phyloP scores from a whole-genome alignment of 73 alveolate genomes.

The Diophrys appendiculata region DNA sequence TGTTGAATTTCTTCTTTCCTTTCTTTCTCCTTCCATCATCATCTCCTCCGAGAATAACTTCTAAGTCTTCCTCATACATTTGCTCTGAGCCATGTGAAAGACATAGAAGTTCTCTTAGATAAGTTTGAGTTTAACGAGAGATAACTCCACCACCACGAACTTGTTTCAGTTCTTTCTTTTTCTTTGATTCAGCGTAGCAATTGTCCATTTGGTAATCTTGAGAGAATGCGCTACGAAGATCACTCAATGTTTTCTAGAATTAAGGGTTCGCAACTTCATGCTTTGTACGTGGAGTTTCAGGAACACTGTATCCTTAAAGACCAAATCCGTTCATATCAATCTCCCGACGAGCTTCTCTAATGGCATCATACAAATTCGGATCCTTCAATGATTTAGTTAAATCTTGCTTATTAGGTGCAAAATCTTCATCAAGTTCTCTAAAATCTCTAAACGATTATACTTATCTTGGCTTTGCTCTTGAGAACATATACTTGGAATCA shows the following conservation, averaged over 20 bases:
- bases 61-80: neutral
- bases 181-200: neutral
- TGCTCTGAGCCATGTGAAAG: neutral
- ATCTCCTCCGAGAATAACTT: neutral
- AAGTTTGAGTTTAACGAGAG: neutral
- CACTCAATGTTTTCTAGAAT: neutral
- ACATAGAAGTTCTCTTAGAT: neutral
- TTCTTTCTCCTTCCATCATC: constrained; percentile 16
- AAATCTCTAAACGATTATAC: neutral
- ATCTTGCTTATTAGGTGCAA: neutral
- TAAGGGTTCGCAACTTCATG: neutral
- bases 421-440: neutral
- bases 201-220: neutral
- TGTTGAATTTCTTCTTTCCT: constrained; percentile 43
- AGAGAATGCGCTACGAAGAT: neutral
- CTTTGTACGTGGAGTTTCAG: neutral
- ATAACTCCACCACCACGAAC: too few species aligned
- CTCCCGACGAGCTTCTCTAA: neutral
- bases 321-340: neutral
- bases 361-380: neutral
- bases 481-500: neutral
- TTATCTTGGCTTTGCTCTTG: neutral
- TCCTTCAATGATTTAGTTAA: neutral
- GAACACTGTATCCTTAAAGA: neutral
- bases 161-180: neutral